phyloP scores from a whole-genome alignment of 148 eudicot genomes.

The Silene uniflora region DNA sequence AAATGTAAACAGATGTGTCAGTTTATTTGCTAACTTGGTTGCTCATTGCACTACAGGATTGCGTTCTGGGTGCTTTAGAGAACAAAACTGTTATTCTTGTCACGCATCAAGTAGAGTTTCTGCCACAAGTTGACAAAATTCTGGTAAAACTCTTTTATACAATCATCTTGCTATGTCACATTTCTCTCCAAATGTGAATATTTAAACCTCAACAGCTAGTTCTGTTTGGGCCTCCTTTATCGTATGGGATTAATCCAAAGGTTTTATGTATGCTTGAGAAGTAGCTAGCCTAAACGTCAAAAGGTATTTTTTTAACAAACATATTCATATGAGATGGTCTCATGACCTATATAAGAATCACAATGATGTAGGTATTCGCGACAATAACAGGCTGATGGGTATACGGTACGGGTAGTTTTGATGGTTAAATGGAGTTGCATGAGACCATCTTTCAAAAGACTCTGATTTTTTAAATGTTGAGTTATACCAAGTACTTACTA shows the following conservation, averaged over 20 bases:
- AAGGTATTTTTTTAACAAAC: too few relatives aligned
- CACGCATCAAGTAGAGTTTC: constrained; percentile 68
- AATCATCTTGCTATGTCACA: not conserved
- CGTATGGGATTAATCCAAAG: not conserved
- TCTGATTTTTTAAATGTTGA: too few relatives aligned
- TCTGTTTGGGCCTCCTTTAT: too few relatives aligned
- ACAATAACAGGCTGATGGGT: too few relatives aligned
- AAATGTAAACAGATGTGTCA: not conserved
- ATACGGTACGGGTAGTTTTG: too few relatives aligned
- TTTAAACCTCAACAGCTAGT: not conserved
- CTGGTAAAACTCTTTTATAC: constrained; percentile 31
- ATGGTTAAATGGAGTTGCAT: too few relatives aligned
- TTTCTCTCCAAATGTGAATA: not conserved
- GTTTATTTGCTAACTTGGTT: not conserved
- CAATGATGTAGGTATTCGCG: too few relatives aligned
- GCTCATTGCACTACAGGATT: constrained; percentile 38
- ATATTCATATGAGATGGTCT: too few relatives aligned
- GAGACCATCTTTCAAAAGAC: too few relatives aligned
- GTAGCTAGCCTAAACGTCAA: not conserved
- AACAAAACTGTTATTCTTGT: constrained; percentile 56
- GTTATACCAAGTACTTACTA: too few relatives aligned
- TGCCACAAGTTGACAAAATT: constrained; percentile 48
- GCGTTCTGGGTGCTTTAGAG: constrained; percentile 53
- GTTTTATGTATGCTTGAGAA: not conserved
- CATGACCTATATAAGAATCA: too few relatives aligned